Evolutionary conservation across 345 rosid species (phyloP).

Genomic region (Linum trigynum): DNA sequence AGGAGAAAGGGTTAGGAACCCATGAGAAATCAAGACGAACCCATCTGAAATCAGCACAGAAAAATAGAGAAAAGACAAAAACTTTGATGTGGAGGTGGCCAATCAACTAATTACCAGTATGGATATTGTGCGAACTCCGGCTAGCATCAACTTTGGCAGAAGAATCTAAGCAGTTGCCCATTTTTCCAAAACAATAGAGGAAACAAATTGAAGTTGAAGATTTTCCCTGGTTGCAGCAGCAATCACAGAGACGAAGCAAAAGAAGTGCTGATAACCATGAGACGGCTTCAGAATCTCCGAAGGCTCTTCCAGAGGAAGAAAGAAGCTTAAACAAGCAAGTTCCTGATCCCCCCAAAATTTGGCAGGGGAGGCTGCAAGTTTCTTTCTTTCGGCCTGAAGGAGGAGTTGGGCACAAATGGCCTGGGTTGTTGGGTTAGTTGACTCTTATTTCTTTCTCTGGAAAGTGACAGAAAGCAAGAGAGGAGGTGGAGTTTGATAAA

Average conservation of each 20-base stretch:
- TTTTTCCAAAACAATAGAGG: constrained; percentile 6
- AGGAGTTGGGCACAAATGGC: no score
- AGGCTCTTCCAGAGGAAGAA: neutral
- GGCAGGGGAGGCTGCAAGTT: neutral
- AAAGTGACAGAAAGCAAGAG: neutral
- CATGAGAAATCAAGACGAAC: no score
- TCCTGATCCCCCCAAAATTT: neutral
- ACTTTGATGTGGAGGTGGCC: neutral
- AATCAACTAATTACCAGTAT: constrained; percentile 37
- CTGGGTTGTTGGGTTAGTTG: no score
- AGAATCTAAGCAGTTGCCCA: constrained; percentile 75
- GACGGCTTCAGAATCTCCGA: neutral
- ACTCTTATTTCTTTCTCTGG: neutral
- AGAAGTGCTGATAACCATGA: neutral
- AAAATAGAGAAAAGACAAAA: constrained; percentile 5
- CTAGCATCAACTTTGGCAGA: constrained; percentile 53
- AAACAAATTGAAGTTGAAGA: neutral
- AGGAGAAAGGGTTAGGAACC: neutral
- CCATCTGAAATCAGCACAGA: neutral
- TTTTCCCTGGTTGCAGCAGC: no score
- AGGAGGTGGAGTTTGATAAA: neutral
- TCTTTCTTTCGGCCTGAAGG: neutral
- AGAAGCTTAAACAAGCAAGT: neutral
- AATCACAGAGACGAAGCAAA: neutral
- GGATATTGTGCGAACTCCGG: constrained; percentile 36